Evolutionary conservation across 2,329 filamentous ascomycete genomes (phyloP).

Genomic region (Aquanectria penicillioides): DNA sequence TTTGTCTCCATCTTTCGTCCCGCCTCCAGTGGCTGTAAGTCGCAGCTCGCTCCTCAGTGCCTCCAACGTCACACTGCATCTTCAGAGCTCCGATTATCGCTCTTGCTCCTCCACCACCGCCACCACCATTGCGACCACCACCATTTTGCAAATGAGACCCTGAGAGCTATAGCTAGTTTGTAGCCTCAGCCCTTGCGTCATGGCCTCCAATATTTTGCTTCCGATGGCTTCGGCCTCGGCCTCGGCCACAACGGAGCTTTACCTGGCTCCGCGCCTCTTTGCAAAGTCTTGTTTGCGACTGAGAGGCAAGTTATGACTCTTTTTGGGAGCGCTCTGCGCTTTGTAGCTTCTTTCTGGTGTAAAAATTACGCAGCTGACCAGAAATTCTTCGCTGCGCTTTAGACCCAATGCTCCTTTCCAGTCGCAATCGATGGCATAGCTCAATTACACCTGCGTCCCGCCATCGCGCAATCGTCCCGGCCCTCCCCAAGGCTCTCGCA

Average conservation of each 20-base stretch:
- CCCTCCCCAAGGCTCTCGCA: constrained; percentile 46
- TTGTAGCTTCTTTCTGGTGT: background rate
- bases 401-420: constrained; percentile 38
- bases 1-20: background rate
- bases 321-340: background rate
- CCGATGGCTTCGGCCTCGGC: constrained; percentile 42
- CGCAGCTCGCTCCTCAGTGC: constrained; percentile 6
- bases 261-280: constrained; percentile 39
- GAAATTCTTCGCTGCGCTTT: constrained; percentile 6
- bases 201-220: constrained; percentile 49
- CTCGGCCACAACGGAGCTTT: constrained; percentile 43
- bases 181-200: constrained; percentile 34
- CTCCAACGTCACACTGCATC: constrained; percentile 25
- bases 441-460: constrained; percentile 42
- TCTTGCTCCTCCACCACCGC: background rate
- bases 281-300: constrained; percentile 36
- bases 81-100: constrained; percentile 22
- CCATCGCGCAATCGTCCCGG: constrained; percentile 41
- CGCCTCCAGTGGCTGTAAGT: constrained; percentile 13
- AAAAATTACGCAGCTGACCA: constrained; percentile 19
- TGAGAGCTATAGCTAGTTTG: constrained; percentile 3
- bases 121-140: constrained; percentile 6
- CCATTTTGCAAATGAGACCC: constrained; percentile 15
- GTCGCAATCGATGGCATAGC: constrained; percentile 52
- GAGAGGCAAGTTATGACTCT: constrained; percentile 27